A percentile compares a stretch with the other conserved stretches of the same genome.
Conservation (phyloP, 345 rosid species). For the Draba incana region DNA sequence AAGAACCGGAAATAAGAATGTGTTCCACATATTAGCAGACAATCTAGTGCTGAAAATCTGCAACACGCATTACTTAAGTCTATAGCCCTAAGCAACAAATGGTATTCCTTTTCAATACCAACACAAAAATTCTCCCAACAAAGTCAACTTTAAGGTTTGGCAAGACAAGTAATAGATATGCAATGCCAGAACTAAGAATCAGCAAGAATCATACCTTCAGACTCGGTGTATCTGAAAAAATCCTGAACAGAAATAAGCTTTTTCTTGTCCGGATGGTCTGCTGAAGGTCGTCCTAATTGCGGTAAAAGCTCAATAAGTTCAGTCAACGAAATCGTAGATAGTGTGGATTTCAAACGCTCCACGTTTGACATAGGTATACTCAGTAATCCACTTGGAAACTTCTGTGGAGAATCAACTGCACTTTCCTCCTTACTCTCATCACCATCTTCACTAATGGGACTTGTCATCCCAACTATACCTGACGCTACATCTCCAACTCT, state of each 20-base stretch:
- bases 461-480: conserved; percentile 69
- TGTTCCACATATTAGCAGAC: conserved; percentile 9
- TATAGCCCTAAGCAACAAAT: neutral
- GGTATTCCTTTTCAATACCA: conserved; percentile 17
- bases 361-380: conserved; percentile 91
- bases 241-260: conserved; percentile 93
- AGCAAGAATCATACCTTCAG: conserved; percentile 71
- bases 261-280: conserved; percentile 95
- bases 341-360: conserved; percentile 83
- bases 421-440: conserved; percentile 67
- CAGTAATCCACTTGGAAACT: conserved; percentile 70
- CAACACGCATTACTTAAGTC: conserved; percentile 12
- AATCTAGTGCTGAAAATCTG: neutral
- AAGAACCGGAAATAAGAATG: conserved; percentile 21
- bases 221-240: conserved; percentile 95
- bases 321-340: conserved; percentile 73
- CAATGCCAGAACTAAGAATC: neutral
- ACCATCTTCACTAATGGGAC: conserved; percentile 61
- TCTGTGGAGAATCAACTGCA: conserved; percentile 62
- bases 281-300: conserved; percentile 71
- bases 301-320: conserved; percentile 92
- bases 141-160: conserved; percentile 13
- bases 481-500: conserved; percentile 90
- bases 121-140: conserved; percentile 1
- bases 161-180: conserved; percentile 15